A percentile compares a stretch with the other conserved stretches of the same genome.
phyloP scores from a whole-genome alignment of 2,329 filamentous ascomycete species.

The Trichoderma sp. region DNA sequence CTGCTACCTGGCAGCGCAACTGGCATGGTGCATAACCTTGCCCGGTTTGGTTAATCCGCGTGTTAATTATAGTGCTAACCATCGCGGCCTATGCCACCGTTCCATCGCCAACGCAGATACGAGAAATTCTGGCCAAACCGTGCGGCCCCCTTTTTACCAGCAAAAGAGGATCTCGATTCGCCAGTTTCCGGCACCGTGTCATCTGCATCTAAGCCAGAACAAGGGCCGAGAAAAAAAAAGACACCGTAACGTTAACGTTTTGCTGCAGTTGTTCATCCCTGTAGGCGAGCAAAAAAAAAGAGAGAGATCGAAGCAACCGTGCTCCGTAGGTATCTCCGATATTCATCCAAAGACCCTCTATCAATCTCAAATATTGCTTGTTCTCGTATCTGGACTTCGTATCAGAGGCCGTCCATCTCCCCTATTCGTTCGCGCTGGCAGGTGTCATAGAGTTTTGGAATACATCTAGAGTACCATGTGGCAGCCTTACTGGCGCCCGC shows the following conservation, averaged over 20 bases:
- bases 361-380: neutral
- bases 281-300: neutral
- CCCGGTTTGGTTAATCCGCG: constrained; percentile 14
- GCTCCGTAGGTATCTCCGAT: neutral
- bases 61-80: constrained; percentile 3
- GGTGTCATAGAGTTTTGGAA: neutral
- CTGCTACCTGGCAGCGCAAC: neutral
- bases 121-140: constrained; percentile 7
- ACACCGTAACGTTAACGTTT: neutral
- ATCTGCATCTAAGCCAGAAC: constrained; percentile 20
- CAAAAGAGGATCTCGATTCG: constrained; percentile 21
- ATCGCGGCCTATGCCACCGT: constrained; percentile 2
- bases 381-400: constrained; percentile 6
- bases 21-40: constrained; percentile 7
- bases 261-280: neutral
- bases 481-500: neutral
- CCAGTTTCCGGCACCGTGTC: constrained; percentile 19
- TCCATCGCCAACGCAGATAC: constrained; percentile 14
- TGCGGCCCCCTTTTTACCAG: constrained; percentile 18
- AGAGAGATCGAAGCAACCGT: neutral
- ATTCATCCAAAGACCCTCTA: neutral
- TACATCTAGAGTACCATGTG: neutral
- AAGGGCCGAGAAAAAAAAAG: neutral
- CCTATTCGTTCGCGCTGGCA: neutral
- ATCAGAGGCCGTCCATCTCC: neutral